A percentile compares a stretch with the other conserved stretches of the same genome.
These are phyloP conservation scores for Nepenthes gracilis DNA, from an alignment of 148 eudicot genomes.

Conservation along the genomic window DNA sequence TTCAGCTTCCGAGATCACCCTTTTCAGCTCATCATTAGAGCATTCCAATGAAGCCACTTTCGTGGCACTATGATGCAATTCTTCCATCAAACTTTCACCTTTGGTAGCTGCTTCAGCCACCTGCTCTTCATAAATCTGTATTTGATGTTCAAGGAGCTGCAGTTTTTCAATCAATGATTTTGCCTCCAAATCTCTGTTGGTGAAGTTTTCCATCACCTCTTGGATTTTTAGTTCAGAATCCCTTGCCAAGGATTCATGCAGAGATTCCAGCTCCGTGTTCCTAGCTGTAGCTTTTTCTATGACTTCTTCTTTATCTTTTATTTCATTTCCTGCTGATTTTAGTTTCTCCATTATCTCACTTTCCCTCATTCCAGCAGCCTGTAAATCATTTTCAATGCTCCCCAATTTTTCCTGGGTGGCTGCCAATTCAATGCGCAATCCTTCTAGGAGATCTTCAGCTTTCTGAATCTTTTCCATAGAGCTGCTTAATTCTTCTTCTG, in stretches of 20 bases:
- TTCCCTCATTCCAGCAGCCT: constrained; percentile 30
- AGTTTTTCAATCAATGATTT: constrained; percentile 46
- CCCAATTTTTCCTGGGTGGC: constrained; percentile 30
- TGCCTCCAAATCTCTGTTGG: constrained; percentile 49
- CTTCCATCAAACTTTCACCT: constrained; percentile 31
- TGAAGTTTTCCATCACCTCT: constrained; percentile 26
- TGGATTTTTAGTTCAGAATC: constrained; percentile 41
- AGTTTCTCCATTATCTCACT: constrained; percentile 39
- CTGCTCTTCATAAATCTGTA: constrained; percentile 43
- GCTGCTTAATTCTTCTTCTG: constrained; percentile 23
- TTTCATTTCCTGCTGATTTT: constrained; percentile 35
- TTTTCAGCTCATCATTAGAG: constrained; percentile 52
- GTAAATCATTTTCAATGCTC: constrained; percentile 39
- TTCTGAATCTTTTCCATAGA: constrained; percentile 32
- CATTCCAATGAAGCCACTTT: constrained; percentile 37
- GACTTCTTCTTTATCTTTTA: constrained; percentile 22
- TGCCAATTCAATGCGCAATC: constrained; percentile 27
- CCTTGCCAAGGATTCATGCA: constrained; percentile 21
- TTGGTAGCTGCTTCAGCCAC: constrained; percentile 37
- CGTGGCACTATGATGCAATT: constrained; percentile 24
- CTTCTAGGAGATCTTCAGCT: constrained; percentile 31
- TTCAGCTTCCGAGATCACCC: constrained; percentile 42
- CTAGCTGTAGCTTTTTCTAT: constrained; percentile 29
- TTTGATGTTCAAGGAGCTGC: constrained; percentile 41
- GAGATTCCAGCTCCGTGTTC: constrained; percentile 32